These are phyloP conservation scores for Coleophoma eucalyptorum DNA, from an alignment of 2,329 filamentous ascomycete species.

Conservation along the genomic window DNA sequence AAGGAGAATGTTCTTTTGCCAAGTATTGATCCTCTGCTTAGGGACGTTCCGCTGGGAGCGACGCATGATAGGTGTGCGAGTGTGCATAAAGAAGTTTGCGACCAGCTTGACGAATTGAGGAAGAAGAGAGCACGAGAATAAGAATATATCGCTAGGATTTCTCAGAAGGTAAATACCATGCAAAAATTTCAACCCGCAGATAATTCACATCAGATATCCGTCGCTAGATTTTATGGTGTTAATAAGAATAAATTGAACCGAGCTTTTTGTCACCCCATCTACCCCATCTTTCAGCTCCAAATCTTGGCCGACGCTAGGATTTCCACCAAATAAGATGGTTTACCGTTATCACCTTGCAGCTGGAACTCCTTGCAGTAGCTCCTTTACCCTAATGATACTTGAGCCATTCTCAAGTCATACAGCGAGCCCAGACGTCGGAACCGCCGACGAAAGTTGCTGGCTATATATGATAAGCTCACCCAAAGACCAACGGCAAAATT, in stretches of 20 bases:
- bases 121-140: background rate
- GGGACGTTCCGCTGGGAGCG: background rate
- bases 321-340: background rate
- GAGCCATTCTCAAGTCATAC: background rate
- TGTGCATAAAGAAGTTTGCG: conserved; percentile 4
- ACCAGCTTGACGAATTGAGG: background rate
- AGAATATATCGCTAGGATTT: too few species aligned
- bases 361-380: background rate
- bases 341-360: background rate
- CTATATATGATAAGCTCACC: too few species aligned
- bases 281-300: too few species aligned
- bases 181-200: too few species aligned
- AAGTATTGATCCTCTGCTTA: background rate
- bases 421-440: background rate
- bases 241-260: too few species aligned
- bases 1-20: background rate
- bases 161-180: too few species aligned
- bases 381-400: background rate
- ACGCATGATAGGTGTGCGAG: background rate
- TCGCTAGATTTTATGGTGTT: too few species aligned
- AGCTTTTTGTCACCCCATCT: too few species aligned
- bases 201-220: too few species aligned
- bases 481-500: too few species aligned
- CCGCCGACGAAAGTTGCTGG: too few species aligned
- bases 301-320: background rate